These are phyloP conservation scores for Cinchona pubescens DNA, from an alignment of 257 asterid genomes.

Conservation along the genomic window DNA sequence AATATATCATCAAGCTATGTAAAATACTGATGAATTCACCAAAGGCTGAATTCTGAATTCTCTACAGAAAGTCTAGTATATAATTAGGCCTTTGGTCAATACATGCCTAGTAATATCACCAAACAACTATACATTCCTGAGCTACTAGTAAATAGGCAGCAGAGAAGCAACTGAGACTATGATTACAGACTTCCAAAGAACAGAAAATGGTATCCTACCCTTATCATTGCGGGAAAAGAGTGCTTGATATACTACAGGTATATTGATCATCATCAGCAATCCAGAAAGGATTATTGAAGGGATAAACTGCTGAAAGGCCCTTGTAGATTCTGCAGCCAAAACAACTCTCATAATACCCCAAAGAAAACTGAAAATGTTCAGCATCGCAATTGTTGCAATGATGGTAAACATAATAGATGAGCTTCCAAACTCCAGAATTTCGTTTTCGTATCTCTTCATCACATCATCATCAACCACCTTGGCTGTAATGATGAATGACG, in stretches of 20 bases:
- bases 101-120: not conserved
- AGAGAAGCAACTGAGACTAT: slow-evolving; percentile 27
- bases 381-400: slow-evolving; percentile 47
- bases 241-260: slow-evolving; percentile 42
- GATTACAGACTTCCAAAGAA: slow-evolving; percentile 28
- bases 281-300: slow-evolving; percentile 33
- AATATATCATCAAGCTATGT: not conserved
- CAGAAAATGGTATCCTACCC: slow-evolving; percentile 32
- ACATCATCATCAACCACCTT: slow-evolving; percentile 53
- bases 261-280: slow-evolving; percentile 19
- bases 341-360: slow-evolving; percentile 39
- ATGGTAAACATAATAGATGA: slow-evolving; percentile 44
- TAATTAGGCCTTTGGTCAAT: not conserved
- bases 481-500: slow-evolving; percentile 48
- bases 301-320: slow-evolving; percentile 11
- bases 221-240: slow-evolving; percentile 36
- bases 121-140: too few relatives aligned
- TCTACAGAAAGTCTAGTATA: not conserved
- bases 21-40: not conserved
- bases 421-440: slow-evolving; percentile 59
- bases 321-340: not conserved
- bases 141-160: slow-evolving; percentile 23
- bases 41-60: not conserved
- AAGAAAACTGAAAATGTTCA: slow-evolving; percentile 44
- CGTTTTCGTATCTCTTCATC: slow-evolving; percentile 46